A percentile compares a stretch with the other conserved stretches of the same genome.
phyloP scores from a whole-genome alignment of 305 asterid species.

The Fraxinus floribunda region DNA sequence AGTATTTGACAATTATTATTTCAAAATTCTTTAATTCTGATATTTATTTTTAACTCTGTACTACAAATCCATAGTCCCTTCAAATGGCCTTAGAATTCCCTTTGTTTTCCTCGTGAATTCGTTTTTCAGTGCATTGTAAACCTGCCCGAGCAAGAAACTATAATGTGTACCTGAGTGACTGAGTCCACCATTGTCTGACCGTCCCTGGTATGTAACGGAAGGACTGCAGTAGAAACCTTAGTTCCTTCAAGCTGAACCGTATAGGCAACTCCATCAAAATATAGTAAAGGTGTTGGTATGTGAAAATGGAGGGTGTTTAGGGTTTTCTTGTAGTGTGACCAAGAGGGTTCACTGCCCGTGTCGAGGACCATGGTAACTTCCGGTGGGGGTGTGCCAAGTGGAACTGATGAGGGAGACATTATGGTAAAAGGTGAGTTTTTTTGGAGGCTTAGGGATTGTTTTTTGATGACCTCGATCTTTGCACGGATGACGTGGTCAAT shows the following conservation, averaged over 20 bases:
- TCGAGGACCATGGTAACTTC: not conserved
- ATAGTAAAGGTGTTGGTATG: too few relatives aligned
- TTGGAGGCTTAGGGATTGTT: not conserved
- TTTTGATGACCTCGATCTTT: too few relatives aligned
- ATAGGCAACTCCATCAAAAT: too few relatives aligned
- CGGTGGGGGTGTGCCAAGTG: not conserved
- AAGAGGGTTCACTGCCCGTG: not conserved
- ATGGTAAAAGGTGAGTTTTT: not conserved
- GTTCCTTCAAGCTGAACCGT: too few relatives aligned
- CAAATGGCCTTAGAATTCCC: not conserved
- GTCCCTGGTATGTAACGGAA: too few relatives aligned
- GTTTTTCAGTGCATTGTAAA: not conserved
- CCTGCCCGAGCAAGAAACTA: not conserved
- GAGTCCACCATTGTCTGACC: not conserved
- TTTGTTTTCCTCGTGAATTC: not conserved
- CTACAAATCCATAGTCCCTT: not conserved
- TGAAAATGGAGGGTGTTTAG: not conserved
- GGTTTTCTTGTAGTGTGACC: not conserved
- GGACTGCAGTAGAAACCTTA: too few relatives aligned
- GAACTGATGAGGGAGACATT: not conserved
- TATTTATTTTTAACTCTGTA: not conserved
- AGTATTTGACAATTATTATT: too few relatives aligned
- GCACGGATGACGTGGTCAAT: too few relatives aligned
- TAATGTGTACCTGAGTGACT: not conserved
- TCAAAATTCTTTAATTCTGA: too few relatives aligned